These are phyloP conservation scores for Colletotrichum aenigma DNA, from an alignment of 2,329 filamentous ascomycete genomes.

Conservation along the genomic window DNA sequence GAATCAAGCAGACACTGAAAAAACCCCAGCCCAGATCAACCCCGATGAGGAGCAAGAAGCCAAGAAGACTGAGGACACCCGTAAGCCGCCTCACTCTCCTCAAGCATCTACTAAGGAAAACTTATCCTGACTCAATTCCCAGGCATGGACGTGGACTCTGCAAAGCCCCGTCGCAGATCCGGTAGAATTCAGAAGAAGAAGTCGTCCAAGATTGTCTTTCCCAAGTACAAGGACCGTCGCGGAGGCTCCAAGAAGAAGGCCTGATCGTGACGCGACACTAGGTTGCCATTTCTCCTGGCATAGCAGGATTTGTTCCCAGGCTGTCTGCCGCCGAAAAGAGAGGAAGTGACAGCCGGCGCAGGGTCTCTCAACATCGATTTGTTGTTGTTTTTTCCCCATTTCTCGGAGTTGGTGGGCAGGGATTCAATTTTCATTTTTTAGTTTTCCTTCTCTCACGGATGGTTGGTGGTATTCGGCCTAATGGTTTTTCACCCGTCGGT, in stretches of 20 bases:
- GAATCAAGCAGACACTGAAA: slow-evolving; percentile 8
- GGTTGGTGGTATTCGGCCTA: background rate
- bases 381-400: background rate
- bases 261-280: background rate
- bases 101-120: slow-evolving; percentile 21
- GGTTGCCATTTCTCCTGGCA: background rate
- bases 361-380: background rate
- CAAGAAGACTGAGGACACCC: slow-evolving; percentile 26
- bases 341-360: background rate
- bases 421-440: background rate
- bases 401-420: slow-evolving; percentile 2
- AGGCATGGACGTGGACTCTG: slow-evolving; percentile 64
- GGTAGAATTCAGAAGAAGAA: slow-evolving; percentile 61
- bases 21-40: slow-evolving; percentile 26
- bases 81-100: background rate
- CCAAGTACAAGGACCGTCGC: slow-evolving; percentile 58
- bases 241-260: slow-evolving; percentile 43
- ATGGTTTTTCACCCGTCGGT: background rate
- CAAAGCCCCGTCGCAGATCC: slow-evolving; percentile 38
- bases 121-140: slow-evolving; percentile 27
- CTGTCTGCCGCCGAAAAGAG: background rate
- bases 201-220: slow-evolving; percentile 64
- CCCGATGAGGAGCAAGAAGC: slow-evolving; percentile 30
- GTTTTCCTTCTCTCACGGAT: background rate
- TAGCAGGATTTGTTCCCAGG: background rate